Evolutionary conservation across 139 green algal species (phyloP).

Genomic region (Marvania coccoides): DNA sequence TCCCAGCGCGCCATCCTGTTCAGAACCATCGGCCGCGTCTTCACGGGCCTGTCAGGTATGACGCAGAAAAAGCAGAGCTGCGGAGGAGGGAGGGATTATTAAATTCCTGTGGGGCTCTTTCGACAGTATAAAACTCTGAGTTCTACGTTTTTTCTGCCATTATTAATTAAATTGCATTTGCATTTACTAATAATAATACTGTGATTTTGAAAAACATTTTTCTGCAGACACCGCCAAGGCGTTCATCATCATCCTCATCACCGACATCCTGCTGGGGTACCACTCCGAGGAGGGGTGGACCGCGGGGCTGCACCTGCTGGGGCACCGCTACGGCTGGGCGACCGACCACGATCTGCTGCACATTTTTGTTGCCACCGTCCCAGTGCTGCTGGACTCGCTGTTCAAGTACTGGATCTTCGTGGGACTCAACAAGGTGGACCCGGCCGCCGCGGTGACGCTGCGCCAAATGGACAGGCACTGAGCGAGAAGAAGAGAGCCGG

Average conservation of each 20-base stretch:
- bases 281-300: conserved; percentile 92
- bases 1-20: conserved; percentile 35
- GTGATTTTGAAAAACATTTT: no score
- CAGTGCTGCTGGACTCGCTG: conserved; percentile 74
- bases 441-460: conserved; percentile 74
- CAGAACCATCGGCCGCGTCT: conserved; percentile 63
- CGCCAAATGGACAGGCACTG: conserved; percentile 77
- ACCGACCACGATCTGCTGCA: conserved; percentile 35
- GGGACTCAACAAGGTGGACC: conserved; percentile 70
- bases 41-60: conserved; percentile 55
- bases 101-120: no score
- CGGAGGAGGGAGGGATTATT: no score
- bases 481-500: no score
- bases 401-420: conserved; percentile 92
- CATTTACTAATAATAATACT: no score
- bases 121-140: no score
- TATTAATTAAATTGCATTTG: no score
- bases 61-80: not conserved
- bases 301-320: conserved; percentile 61
- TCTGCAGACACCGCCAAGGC: conserved; percentile 78
- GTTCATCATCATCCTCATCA: conserved; percentile 77
- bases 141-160: no score
- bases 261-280: conserved; percentile 68
- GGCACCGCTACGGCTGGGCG: conserved; percentile 61
- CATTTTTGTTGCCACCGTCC: conserved; percentile 69